Conservation (phyloP, 305 asterid genomes). For the Fraxinus baroniana region DNA sequence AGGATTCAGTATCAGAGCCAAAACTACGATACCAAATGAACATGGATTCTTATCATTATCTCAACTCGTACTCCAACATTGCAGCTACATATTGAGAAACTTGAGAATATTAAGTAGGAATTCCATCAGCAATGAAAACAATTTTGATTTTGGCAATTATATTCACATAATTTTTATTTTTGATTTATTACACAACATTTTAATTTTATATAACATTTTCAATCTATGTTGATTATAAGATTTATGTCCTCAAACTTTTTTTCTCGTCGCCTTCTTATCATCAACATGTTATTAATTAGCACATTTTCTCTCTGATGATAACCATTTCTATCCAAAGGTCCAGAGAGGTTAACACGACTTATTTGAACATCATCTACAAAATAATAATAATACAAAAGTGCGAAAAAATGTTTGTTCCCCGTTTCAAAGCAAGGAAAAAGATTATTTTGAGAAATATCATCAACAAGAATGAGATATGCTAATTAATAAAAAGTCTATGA, state of each 20-base stretch:
- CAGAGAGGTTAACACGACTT: too few species aligned
- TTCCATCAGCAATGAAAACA: not conserved
- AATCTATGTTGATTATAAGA: not conserved
- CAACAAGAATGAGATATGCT: too few species aligned
- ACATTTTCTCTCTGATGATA: too few species aligned
- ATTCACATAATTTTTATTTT: not conserved
- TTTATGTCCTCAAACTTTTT: not conserved
- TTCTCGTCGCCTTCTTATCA: too few species aligned
- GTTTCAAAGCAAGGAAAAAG: too few species aligned
- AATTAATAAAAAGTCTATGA: too few species aligned
- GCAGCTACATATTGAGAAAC: not conserved
- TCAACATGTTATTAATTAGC: too few species aligned
- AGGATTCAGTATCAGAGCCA: not conserved
- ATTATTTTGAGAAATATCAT: too few species aligned
- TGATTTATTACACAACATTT: not conserved
- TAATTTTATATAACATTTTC: not conserved
- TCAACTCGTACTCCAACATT: not conserved
- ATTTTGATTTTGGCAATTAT: not conserved
- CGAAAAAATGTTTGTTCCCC: too few species aligned
- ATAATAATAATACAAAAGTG: too few species aligned
- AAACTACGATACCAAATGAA: not conserved
- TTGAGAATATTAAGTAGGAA: not conserved
- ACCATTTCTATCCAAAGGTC: too few species aligned
- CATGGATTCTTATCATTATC: not conserved
- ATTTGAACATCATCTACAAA: too few species aligned